A percentile compares a stretch with the other conserved stretches of the same genome.
phyloP scores from a whole-genome alignment of 495 filamentous ascomycete genomes.

The Neurospora africana region DNA sequence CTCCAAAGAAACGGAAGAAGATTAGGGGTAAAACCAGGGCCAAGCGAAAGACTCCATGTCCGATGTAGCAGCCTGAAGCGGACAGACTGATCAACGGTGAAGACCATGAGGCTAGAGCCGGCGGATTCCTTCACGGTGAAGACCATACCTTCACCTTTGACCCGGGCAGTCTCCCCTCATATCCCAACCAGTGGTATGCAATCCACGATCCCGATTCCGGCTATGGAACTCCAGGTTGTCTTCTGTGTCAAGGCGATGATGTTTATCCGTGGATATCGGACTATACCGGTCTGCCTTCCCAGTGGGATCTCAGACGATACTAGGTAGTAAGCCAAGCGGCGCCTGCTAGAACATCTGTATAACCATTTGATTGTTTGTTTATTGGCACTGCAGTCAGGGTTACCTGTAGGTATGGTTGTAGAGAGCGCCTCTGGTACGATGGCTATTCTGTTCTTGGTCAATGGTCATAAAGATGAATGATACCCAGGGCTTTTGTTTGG shows the following conservation, averaged over 20 bases:
- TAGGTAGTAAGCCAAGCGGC: not conserved
- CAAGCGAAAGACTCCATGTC: not conserved
- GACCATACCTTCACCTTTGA: not conserved
- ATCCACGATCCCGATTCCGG: not conserved
- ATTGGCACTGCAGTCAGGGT: too few relatives aligned
- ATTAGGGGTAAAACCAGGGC: not conserved
- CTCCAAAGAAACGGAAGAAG: not conserved
- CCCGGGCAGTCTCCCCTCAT: not conserved
- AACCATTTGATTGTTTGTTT: too few relatives aligned
- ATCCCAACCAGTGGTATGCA: not conserved
- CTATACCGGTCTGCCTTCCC: not conserved
- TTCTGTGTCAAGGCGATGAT: not conserved
- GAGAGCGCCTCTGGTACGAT: too few relatives aligned
- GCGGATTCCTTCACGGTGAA: too few relatives aligned
- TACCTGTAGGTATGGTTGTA: too few relatives aligned
- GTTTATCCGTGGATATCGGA: not conserved
- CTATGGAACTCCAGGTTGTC: not conserved
- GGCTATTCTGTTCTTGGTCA: too few relatives aligned
- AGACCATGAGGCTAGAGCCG: too few relatives aligned
- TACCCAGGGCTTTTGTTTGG: too few relatives aligned
- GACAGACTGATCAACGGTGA: not conserved
- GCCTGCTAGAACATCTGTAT: too few relatives aligned
- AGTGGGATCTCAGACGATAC: not conserved
- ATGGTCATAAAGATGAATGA: too few relatives aligned
- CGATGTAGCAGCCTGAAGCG: not conserved